These are phyloP conservation scores for Euclidium syriacum DNA, from an alignment of 345 rosid species.

Conservation along the genomic window DNA sequence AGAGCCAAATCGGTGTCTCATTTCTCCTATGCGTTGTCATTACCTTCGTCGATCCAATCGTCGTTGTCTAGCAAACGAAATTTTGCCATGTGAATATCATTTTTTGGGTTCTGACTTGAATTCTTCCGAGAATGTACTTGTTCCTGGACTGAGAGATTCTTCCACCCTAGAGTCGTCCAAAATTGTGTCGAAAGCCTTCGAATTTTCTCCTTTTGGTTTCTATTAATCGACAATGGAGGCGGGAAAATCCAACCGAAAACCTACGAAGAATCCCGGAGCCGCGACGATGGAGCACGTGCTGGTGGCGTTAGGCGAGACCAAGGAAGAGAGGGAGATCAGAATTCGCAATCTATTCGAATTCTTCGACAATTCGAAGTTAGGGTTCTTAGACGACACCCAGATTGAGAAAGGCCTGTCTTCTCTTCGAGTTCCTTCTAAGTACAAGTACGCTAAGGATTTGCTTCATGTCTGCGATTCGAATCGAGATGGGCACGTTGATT, in stretches of 20 bases:
- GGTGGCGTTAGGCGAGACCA: slow-evolving; percentile 67
- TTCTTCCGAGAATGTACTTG: not conserved
- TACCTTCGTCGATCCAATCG: not conserved
- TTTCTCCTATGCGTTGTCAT: not conserved
- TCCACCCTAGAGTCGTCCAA: slow-evolving; percentile 2
- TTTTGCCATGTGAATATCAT: not conserved
- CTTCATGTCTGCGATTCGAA: slow-evolving; percentile 71
- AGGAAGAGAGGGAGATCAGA: slow-evolving; percentile 72
- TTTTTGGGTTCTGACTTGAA: not conserved
- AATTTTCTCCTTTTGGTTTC: not conserved
- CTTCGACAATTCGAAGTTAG: slow-evolving; percentile 58
- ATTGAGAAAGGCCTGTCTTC: slow-evolving; percentile 84
- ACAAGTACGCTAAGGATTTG: slow-evolving; percentile 79
- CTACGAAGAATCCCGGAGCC: slow-evolving; percentile 45
- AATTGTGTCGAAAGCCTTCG: too few species aligned
- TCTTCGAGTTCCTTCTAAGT: slow-evolving; percentile 62
- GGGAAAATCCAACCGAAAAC: slow-evolving; percentile 31
- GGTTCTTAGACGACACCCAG: slow-evolving; percentile 70
- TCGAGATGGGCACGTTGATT: slow-evolving; percentile 85
- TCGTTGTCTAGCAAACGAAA: not conserved
- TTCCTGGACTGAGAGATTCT: not conserved
- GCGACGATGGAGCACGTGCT: slow-evolving; percentile 76
- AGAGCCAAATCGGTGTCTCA: not conserved
- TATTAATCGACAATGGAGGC: slow-evolving; percentile 17
- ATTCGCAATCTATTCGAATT: slow-evolving; percentile 63